Evolutionary conservation across 768 basidiomycete genomes (phyloP), one percentile per base, ranked within the genome.

Genomic region (Pisolithus microcarpus): DNA sequence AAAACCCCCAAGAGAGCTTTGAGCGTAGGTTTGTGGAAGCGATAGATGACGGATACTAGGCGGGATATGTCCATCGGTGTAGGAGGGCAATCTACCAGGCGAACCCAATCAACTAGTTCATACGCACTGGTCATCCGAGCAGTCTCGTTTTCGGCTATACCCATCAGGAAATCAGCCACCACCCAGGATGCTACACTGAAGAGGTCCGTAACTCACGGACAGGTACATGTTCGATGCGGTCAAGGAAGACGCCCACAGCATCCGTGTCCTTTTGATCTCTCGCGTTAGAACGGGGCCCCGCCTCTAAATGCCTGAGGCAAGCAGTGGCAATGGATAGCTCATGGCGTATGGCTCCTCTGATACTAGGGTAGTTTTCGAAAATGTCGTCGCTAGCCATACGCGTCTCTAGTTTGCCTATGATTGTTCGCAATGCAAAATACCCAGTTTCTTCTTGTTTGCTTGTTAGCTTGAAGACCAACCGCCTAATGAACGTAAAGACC

Each of bases 31-130:
- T 64, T 58, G 52, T 81, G 62, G 16, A 81, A 64, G 19, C 67
- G 68, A 11, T 62, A 56, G 26, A 85, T 54, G 0, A 74, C 61
- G 1, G 50, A 49, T 0, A 70, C 60, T 2, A 84, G 59, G 6
- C 74, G 73, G 19, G 54, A 59, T 18, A 83, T 59, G 43, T 81
- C 72, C 0, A 57, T 53, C 1, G 65, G 11, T 13, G 61, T 57
- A 4, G 78, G 56, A 1, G 65, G 57, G 24, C 63, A 59, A 13
- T 71, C 70, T 2, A 72, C 58, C 1, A 85, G 64, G 36, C 85
- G 79, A 30, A 84, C 51, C 76, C 77, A 81, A 56, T 85, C 84
- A n/a, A 87, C 69, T 0, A 87, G 67, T 46, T 81, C 79, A 40
- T 71, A 79, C 0, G 82, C 82, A 26, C 68, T 56, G 1, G 59